Conservation (phyloP, 495 filamentous ascomycete genomes). For the Penicillium ucsense region DNA sequence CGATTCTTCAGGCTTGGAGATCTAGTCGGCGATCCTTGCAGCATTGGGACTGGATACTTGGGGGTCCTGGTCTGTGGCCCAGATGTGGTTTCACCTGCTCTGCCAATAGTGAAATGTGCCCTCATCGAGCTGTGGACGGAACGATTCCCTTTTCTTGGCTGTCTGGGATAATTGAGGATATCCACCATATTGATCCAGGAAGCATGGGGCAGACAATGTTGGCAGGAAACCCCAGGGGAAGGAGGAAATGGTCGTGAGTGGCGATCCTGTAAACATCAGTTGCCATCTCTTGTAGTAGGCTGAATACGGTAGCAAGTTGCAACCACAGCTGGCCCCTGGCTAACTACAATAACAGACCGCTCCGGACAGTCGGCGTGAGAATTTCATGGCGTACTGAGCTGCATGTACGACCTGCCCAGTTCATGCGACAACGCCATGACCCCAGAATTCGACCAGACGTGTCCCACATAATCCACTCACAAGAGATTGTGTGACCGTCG, state of each 20-base stretch:
- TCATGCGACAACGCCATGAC: background rate
- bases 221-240: too few relatives aligned
- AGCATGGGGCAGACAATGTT: too few relatives aligned
- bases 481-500: conserved; percentile 1
- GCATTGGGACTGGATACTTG: conserved; percentile 2
- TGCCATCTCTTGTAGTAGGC: too few relatives aligned
- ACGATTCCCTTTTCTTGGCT: too few relatives aligned
- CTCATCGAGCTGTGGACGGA: too few relatives aligned
- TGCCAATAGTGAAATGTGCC: background rate
- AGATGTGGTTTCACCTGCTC: conserved; percentile 5
- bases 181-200: too few relatives aligned
- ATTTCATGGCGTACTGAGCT: background rate
- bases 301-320: too few relatives aligned
- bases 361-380: background rate
- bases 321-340: too few relatives aligned
- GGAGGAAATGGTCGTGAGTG: too few relatives aligned
- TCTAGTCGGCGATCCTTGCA: conserved; percentile 15
- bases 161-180: too few relatives aligned
- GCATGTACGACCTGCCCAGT: background rate
- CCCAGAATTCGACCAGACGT: background rate
- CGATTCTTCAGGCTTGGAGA: conserved; percentile 3
- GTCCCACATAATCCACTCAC: background rate
- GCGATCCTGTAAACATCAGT: too few relatives aligned
- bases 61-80: conserved; percentile 7
- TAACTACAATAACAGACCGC: background rate